Conservation (phyloP, 345 rosid species). For the Geranium brycei region DNA sequence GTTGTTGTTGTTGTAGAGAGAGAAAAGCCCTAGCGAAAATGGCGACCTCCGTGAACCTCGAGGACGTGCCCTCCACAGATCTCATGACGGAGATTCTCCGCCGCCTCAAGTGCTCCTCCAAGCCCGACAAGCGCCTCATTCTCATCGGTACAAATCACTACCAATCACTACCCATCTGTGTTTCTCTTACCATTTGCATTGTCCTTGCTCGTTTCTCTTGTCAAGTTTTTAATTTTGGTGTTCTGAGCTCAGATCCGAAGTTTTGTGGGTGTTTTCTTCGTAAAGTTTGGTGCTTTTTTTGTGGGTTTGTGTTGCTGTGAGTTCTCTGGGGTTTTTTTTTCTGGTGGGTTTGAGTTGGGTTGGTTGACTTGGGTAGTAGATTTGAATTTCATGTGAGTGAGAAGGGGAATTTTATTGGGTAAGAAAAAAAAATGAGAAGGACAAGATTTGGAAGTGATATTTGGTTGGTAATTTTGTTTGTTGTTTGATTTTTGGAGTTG, state of each 20-base stretch:
- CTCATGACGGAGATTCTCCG: constrained; percentile 92
- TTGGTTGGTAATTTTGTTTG: too few species aligned
- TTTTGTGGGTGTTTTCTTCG: not conserved
- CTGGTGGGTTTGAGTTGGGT: not conserved
- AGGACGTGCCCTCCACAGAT: constrained; percentile 67
- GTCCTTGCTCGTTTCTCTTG: not conserved
- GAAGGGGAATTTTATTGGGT: too few species aligned
- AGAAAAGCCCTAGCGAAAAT: constrained; percentile 30
- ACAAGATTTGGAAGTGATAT: too few species aligned
- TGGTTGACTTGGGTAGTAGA: not conserved
- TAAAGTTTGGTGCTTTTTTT: not conserved
- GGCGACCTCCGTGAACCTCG: constrained; percentile 38
- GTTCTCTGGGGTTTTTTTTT: not conserved
- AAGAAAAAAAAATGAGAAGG: too few species aligned
- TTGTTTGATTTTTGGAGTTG: too few species aligned
- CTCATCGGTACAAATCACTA: constrained; percentile 49
- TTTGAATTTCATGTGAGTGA: too few species aligned
- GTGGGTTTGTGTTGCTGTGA: too few species aligned
- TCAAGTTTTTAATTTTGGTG: not conserved
- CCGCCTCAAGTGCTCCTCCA: constrained; percentile 79
- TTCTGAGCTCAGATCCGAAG: not conserved
- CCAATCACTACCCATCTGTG: too few species aligned
- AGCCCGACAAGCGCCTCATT: constrained; percentile 87
- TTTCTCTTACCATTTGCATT: not conserved
- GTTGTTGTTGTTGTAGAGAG: not conserved